These are phyloP conservation scores for Sphaerulina vaccinii DNA, from an alignment of 2,329 filamentous ascomycete genomes.

Conservation along the genomic window DNA sequence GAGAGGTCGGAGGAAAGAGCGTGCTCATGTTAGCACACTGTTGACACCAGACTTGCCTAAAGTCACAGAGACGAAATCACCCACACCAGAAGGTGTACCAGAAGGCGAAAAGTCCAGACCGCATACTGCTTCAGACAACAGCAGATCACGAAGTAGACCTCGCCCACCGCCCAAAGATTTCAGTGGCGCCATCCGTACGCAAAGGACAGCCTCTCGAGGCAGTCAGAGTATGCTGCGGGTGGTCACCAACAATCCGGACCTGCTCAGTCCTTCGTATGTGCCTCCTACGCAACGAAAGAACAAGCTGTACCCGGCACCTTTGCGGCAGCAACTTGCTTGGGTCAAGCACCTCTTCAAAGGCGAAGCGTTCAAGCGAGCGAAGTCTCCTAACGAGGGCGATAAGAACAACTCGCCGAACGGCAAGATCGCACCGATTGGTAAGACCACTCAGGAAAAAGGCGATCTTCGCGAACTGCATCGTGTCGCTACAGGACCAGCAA, in stretches of 20 bases:
- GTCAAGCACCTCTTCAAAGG: conserved; percentile 74
- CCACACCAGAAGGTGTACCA: conserved; percentile 42
- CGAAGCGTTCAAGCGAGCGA: conserved; percentile 59
- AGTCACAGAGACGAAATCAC: conserved; percentile 63
- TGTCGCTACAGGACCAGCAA: conserved; percentile 35
- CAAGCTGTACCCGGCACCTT: conserved; percentile 60
- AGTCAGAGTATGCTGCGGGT: conserved; percentile 83
- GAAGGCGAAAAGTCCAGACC: conserved; percentile 49
- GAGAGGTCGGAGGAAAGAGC: conserved; percentile 73
- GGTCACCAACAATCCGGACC: conserved; percentile 67
- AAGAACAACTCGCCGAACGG: conserved; percentile 24
- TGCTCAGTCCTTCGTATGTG: conserved; percentile 53
- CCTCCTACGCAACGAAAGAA: conserved; percentile 46
- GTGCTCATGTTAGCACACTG: conserved; percentile 41
- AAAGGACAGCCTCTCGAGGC: conserved; percentile 32
- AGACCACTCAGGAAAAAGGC: conserved; percentile 20
- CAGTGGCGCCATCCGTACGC: conserved; percentile 59
- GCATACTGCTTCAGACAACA: conserved; percentile 42
- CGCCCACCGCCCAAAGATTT: conserved; percentile 83
- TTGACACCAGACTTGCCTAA: conserved; percentile 73
- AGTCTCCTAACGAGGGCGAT: conserved; percentile 48
- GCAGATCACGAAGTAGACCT: conserved; percentile 74
- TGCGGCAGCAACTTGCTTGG: conserved; percentile 65
- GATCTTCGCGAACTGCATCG: conserved; percentile 37
- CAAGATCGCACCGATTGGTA: conserved; percentile 21